phyloP scores from a whole-genome alignment of 352 stramenopile genomes.

The Phytophthora pisi region DNA sequence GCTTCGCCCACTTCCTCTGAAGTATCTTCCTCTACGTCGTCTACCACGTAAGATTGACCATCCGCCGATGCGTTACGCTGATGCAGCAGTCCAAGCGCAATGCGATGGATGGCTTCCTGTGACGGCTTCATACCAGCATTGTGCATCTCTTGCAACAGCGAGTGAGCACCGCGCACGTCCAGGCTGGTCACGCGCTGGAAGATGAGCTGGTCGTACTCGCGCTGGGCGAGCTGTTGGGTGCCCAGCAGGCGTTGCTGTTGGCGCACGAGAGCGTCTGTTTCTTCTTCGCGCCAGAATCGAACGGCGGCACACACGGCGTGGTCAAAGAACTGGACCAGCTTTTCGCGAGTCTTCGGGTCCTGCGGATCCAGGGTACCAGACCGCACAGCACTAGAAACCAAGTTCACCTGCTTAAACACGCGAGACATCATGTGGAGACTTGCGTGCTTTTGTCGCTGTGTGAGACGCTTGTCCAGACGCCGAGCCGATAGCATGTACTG shows the following conservation, averaged over 20 bases:
- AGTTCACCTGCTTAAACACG: conserved; percentile 64
- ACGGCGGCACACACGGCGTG: conserved; percentile 61
- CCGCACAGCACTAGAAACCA: conserved; percentile 22
- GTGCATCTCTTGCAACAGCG: conserved; percentile 83
- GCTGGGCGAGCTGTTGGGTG: conserved; percentile 30
- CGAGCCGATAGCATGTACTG: conserved; percentile 80
- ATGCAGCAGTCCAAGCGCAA: conserved; percentile 68
- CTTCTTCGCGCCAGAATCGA: conserved; percentile 65
- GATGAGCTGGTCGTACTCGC: conserved; percentile 76
- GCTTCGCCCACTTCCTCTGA: conserved; percentile 24
- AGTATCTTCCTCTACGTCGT: conserved; percentile 14
- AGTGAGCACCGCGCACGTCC: conserved; percentile 57
- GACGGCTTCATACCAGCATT: conserved; percentile 71
- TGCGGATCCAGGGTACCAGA: conserved; percentile 24
- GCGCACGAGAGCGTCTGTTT: conserved; percentile 54
- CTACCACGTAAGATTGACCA: not conserved
- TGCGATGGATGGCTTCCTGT: conserved; percentile 71
- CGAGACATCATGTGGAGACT: conserved; percentile 69
- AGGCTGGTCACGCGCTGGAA: conserved; percentile 59
- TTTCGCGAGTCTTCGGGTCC: conserved; percentile 29
- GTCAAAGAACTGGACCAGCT: conserved; percentile 61
- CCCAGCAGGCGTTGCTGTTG: conserved; percentile 59
- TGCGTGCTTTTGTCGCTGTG: conserved; percentile 50
- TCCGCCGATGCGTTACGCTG: conserved; percentile 30
- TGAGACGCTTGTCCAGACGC: conserved; percentile 62